Conservation (phyloP, 441 rosid genomes). For the Gossypium davidsonii region DNA sequence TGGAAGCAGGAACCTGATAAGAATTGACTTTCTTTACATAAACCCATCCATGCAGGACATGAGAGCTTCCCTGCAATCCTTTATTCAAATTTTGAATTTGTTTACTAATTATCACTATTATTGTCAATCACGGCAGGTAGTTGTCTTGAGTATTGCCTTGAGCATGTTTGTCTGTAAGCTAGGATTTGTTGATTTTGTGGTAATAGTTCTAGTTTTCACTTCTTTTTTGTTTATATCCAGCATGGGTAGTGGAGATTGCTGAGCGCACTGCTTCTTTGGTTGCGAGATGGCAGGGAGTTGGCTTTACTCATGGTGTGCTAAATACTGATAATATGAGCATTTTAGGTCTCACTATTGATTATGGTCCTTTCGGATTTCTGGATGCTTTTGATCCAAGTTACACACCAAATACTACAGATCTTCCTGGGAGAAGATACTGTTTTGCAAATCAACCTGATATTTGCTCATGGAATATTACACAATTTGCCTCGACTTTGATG, state of each 20-base stretch:
- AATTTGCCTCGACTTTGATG: slow-evolving; percentile 58
- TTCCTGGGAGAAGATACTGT: slow-evolving; percentile 93
- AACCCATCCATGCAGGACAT: background rate
- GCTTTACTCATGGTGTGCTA: slow-evolving; percentile 95
- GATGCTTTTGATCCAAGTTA: slow-evolving; percentile 98
- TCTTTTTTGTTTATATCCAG: slow-evolving; percentile 32
- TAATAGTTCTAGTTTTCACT: background rate
- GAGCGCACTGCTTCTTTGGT: slow-evolving; percentile 82
- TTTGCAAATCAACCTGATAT: slow-evolving; percentile 97
- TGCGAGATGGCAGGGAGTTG: slow-evolving; percentile 96
- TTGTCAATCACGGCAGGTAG: background rate
- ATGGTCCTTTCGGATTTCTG: slow-evolving; percentile 96
- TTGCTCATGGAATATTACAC: slow-evolving; percentile 86
- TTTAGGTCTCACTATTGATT: slow-evolving; percentile 89
- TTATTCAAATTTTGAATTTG: background rate
- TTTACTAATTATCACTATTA: background rate
- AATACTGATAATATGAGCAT: slow-evolving; percentile 98
- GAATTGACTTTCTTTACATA: background rate
- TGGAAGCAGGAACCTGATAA: background rate
- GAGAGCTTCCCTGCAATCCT: background rate
- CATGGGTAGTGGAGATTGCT: slow-evolving; percentile 89
- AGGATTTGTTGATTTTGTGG: background rate
- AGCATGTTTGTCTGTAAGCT: background rate
- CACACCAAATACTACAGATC: slow-evolving; percentile 97
- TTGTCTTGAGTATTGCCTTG: background rate